Evolutionary conservation across 2,329 filamentous ascomycete species (phyloP).

Genomic region (Cyanodermella asteris): DNA sequence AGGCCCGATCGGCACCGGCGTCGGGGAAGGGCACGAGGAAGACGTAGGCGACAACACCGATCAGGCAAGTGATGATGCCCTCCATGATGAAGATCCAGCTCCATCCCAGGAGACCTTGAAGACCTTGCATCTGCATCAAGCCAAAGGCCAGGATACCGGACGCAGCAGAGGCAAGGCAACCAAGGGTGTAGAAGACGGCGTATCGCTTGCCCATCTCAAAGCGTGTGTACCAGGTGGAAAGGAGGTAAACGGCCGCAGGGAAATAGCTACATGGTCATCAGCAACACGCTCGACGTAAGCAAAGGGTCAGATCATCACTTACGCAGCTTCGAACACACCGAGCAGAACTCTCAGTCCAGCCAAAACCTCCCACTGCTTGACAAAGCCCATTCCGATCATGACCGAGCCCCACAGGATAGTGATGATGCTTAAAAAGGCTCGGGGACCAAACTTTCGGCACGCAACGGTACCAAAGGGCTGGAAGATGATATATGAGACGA

Average conservation of each 20-base stretch:
- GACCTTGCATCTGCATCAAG: slow-evolving; percentile 8
- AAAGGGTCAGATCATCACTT: slow-evolving; percentile 5
- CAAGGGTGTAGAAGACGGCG: slow-evolving; percentile 28
- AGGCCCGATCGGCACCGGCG: slow-evolving; percentile 11
- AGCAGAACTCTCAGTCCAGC: slow-evolving; percentile 35
- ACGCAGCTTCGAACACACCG: slow-evolving; percentile 40
- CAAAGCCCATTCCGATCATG: slow-evolving; percentile 11
- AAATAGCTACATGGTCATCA: too few relatives aligned
- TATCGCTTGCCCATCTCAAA: slow-evolving; percentile 28
- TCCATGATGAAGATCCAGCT: slow-evolving; percentile 9
- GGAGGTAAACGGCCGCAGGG: slow-evolving; percentile 45
- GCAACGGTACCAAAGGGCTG: slow-evolving; percentile 50
- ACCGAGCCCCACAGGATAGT: slow-evolving; percentile 10
- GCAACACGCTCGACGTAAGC: too few relatives aligned
- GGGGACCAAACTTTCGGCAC: slow-evolving; percentile 39
- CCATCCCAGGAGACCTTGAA: slow-evolving; percentile 9
- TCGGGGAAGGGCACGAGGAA: slow-evolving; percentile 19
- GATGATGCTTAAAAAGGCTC: slow-evolving; percentile 12
- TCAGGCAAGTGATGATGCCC: slow-evolving; percentile 9
- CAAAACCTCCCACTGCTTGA: slow-evolving; percentile 9
- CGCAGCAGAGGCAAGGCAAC: slow-evolving; percentile 24
- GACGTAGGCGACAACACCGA: slow-evolving; percentile 12
- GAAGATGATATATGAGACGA: slow-evolving; percentile 49
- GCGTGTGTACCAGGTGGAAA: slow-evolving; percentile 53
- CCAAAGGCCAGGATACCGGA: slow-evolving; percentile 24